Evolutionary conservation across 2,329 filamentous ascomycete genomes (phyloP).

Genomic region (Tolypocladium ophioglossoides): DNA sequence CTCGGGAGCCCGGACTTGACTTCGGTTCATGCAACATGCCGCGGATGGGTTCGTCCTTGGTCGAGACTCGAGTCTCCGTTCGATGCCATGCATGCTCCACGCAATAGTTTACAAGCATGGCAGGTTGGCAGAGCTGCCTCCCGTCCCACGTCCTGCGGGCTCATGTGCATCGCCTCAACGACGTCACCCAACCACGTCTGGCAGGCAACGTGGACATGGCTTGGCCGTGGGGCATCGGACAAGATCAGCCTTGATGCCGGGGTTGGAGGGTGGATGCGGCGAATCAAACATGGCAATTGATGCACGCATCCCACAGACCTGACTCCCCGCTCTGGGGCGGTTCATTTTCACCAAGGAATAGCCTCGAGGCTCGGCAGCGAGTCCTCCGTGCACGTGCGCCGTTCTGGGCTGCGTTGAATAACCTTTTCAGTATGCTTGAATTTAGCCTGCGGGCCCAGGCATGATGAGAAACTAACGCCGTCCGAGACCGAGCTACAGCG

Average conservation of each 20-base stretch:
- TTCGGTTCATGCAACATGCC: background rate
- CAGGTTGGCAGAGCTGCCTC: background rate
- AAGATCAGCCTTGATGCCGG: background rate
- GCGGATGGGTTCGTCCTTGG: background rate
- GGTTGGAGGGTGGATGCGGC: background rate
- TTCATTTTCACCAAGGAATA: background rate
- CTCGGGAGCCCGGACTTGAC: background rate
- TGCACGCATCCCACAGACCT: background rate
- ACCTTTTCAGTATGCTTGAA: background rate
- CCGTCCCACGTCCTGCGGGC: background rate
- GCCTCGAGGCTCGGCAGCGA: background rate
- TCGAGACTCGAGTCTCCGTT: background rate
- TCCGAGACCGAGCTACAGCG: background rate
- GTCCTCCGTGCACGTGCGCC: background rate
- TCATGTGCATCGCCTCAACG: background rate
- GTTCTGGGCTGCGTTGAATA: background rate
- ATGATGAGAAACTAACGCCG: too few relatives aligned
- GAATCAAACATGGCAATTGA: background rate
- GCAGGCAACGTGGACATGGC: too few relatives aligned
- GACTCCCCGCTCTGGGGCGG: background rate
- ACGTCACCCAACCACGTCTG: background rate
- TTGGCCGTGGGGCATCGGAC: background rate
- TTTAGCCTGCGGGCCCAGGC: too few relatives aligned
- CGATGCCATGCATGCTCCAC: background rate
- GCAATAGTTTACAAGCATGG: background rate